Evolutionary conservation across 371 early-diverging fungal species (phyloP).

Genomic region (Paraphysoderma sedebokerense): DNA sequence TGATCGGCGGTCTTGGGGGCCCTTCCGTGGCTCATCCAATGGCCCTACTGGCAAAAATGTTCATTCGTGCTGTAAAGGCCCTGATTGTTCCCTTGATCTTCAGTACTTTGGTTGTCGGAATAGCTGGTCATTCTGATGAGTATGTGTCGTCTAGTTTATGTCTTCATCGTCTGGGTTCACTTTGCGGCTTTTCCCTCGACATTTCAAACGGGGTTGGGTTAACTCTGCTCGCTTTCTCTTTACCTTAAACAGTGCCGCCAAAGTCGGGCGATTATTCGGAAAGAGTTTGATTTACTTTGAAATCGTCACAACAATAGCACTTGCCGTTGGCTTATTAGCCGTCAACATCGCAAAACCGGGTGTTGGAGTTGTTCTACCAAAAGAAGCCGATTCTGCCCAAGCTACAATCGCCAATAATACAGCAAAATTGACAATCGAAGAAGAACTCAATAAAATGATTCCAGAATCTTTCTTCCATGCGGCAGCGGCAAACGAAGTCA

Average conservation of each 20-base stretch:
- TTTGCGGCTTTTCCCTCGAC: neutral
- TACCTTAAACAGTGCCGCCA: neutral
- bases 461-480: conserved; percentile 35
- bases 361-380: conserved; percentile 13
- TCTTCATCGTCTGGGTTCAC: conserved; percentile 5
- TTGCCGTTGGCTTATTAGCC: conserved; percentile 45
- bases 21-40: conserved; percentile 18
- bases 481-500: conserved; percentile 29
- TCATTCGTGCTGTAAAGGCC: conserved; percentile 31
- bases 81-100: conserved; percentile 54
- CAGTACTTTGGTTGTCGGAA: conserved; percentile 49
- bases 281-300: conserved; percentile 28
- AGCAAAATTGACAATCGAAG: conserved; percentile 2
- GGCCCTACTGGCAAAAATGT: conserved; percentile 31
- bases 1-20: conserved; percentile 40
- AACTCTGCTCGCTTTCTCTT: neutral
- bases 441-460: conserved; percentile 32
- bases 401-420: conserved; percentile 27
- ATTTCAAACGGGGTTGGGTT: neutral
- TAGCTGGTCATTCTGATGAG: conserved; percentile 60
- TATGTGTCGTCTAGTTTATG: conserved; percentile 35
- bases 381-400: conserved; percentile 8
- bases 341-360: conserved; percentile 54
- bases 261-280: no score
- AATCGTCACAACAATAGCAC: conserved; percentile 44